Conservation (phyloP, 2,329 filamentous ascomycete species). For the Fusarium globosum region DNA sequence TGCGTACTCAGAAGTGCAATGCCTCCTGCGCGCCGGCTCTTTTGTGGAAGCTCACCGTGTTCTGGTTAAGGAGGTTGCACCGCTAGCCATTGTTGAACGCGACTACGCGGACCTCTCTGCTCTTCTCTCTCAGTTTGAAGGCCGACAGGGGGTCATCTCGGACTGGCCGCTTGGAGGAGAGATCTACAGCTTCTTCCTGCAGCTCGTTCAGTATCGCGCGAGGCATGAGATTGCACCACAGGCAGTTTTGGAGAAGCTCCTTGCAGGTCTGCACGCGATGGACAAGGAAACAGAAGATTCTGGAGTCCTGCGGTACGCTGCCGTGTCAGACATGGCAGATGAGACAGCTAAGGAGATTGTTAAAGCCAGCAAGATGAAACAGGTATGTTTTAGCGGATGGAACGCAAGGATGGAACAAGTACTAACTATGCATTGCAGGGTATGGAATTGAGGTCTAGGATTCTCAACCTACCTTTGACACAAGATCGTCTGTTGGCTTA, state of each 20-base stretch:
- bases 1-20: slow-evolving; percentile 77
- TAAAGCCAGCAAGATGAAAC: slow-evolving; percentile 63
- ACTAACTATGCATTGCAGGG: slow-evolving; percentile 46
- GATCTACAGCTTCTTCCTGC: slow-evolving; percentile 76
- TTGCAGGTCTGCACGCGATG: slow-evolving; percentile 67
- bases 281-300: slow-evolving; percentile 56
- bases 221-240: slow-evolving; percentile 55
- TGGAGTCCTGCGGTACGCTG: slow-evolving; percentile 70
- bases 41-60: slow-evolving; percentile 86
- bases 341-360: slow-evolving; percentile 75
- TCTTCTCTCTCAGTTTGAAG: slow-evolving; percentile 78
- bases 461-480: slow-evolving; percentile 73
- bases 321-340: slow-evolving; percentile 83
- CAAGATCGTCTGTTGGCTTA: slow-evolving; percentile 78
- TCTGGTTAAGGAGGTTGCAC: slow-evolving; percentile 83
- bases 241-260: slow-evolving; percentile 65
- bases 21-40: slow-evolving; percentile 80
- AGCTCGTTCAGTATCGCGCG: slow-evolving; percentile 59
- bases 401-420: neutral
- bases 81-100: slow-evolving; percentile 81
- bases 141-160: slow-evolving; percentile 68
- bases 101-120: slow-evolving; percentile 77
- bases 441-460: slow-evolving; percentile 52
- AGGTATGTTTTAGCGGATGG: slow-evolving; percentile 57
- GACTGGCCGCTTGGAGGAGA: slow-evolving; percentile 85